Percentiles rank a stretch among this genome's conserved stretches.
These are phyloP conservation scores for Protostelium mycophagum DNA, from an alignment of 78 protist species.

Conservation along the genomic window DNA sequence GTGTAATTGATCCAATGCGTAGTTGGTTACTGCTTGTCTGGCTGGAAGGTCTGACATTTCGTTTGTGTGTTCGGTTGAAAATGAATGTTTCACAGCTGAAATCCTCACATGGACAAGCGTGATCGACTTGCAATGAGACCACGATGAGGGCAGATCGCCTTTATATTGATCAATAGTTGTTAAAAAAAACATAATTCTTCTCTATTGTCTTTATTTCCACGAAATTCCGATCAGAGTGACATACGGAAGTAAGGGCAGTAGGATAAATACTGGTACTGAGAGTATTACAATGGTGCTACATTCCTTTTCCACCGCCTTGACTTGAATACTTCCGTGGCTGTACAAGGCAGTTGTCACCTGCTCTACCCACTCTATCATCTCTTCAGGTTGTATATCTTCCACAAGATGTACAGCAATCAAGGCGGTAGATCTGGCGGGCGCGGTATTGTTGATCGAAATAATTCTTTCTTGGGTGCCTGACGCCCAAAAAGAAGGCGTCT, in stretches of 20 bases:
- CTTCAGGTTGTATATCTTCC: slow-evolving; percentile 1
- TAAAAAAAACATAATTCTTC: neutral
- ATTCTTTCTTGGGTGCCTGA: slow-evolving; percentile 1
- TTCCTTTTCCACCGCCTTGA: slow-evolving; percentile 1
- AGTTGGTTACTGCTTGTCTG: slow-evolving; percentile 1
- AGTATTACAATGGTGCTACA: neutral
- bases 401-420: slow-evolving; percentile 1
- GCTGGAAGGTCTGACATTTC: slow-evolving; percentile 1
- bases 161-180: neutral
- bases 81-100: neutral
- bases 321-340: slow-evolving; percentile 1
- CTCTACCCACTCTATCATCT: slow-evolving; percentile 1
- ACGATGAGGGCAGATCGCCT: neutral
- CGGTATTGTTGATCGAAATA: slow-evolving; percentile 1
- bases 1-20: slow-evolving; percentile 1
- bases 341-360: slow-evolving; percentile 1
- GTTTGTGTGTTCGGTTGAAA: slow-evolving; percentile 1
- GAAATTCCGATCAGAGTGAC: slow-evolving; percentile 1
- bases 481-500: slow-evolving; percentile 2
- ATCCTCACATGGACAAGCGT: slow-evolving; percentile 1
- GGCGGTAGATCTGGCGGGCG: slow-evolving; percentile 3
- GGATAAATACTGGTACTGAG: slow-evolving; percentile 1
- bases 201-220: neutral
- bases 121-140: neutral
- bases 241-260: slow-evolving; percentile 1